Percentiles rank a stretch among this genome's conserved stretches.
Evolutionary conservation across 2,329 filamentous ascomycete genomes (phyloP).

Genomic region (Monosporascus cannonballus): DNA sequence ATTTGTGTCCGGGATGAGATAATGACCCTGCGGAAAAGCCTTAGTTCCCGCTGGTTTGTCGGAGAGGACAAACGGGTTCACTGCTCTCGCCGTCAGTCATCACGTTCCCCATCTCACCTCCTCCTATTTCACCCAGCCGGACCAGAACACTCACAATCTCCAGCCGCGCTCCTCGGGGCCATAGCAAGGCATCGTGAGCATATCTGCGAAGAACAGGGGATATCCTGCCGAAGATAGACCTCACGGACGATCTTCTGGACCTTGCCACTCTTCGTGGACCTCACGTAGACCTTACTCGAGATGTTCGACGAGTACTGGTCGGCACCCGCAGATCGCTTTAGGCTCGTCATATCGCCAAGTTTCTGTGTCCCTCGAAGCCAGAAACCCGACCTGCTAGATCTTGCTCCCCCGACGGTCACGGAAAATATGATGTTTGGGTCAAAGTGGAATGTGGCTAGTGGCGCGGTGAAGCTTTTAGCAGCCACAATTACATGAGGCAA

Average conservation of each 20-base stretch:
- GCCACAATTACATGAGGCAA: not conserved
- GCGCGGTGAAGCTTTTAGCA: not conserved
- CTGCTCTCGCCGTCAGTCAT: slow-evolving; percentile 34
- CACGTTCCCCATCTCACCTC: slow-evolving; percentile 8
- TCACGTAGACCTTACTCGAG: slow-evolving; percentile 91
- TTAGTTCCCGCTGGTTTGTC: slow-evolving; percentile 81
- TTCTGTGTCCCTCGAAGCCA: not conserved
- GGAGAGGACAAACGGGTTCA: slow-evolving; percentile 78
- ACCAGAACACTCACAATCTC: slow-evolving; percentile 53
- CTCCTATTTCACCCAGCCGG: not conserved
- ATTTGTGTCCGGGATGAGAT: slow-evolving; percentile 94
- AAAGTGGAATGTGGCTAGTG: not conserved
- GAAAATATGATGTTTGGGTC: not conserved
- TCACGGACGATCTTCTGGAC: slow-evolving; percentile 98
- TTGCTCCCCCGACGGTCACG: not conserved
- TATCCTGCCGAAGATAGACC: slow-evolving; percentile 91
- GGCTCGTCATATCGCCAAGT: slow-evolving; percentile 51
- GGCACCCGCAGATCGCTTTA: slow-evolving; percentile 51
- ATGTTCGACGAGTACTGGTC: slow-evolving; percentile 63
- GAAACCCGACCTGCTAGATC: not conserved
- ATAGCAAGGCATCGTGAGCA: slow-evolving; percentile 69
- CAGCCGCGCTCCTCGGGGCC: slow-evolving; percentile 73
- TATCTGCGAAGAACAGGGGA: slow-evolving; percentile 90
- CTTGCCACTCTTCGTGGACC: slow-evolving; percentile 91
- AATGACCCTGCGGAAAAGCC: slow-evolving; percentile 79